Evolutionary conservation across 768 basidiomycete genomes (phyloP), one percentile per base, ranked within the genome.

Genomic region (Leccinellum luteum): DNA sequence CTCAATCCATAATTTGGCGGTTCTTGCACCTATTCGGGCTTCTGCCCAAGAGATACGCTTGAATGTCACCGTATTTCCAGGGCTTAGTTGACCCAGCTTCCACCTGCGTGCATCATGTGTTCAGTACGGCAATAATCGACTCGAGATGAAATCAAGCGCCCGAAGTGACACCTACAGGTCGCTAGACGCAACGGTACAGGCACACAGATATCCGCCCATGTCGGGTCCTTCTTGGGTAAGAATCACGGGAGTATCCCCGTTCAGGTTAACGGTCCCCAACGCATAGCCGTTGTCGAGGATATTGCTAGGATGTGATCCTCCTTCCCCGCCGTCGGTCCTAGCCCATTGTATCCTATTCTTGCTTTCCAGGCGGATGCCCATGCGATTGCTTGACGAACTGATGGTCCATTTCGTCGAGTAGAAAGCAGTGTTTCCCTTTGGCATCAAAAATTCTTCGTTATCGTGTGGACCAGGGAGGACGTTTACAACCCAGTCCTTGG

Each of bases 171-270:
- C 79, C 52, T 60, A 84, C 85, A 79, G 63, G 17, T 86, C 84
- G 1, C 74, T 76, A 3, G 78, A 73, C 5, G 78, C 76, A 3
- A 85, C 74, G 0, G 84, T 83, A 56, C 81, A 83, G 19, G 79
- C 52, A 62, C 83, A 86, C 13, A 85, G 65, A 52, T 86, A 85
- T 2, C 85, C 85, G 6, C 85, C 84, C 79, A 84, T 83, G 66
- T 84, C 82, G 0, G 84, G 85, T 0, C 82, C 82, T 64, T 87
- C 87, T 27, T 78, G 77, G 4, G 79, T 78, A 51, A 87, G 70
- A n/a, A 87, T 80, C 2, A 87, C 84, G 0, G 87, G 86, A 0
- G 85, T 86, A 64, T 89, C 86, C 2, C 86, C 86, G 61, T 88
- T 89, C 52, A 86, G 56, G 61, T 87, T 86, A 57, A 87, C 62